Base-by-base conservation (phyloP, 192 early-diverging fungal species). In the Dispira simplex region DNA sequence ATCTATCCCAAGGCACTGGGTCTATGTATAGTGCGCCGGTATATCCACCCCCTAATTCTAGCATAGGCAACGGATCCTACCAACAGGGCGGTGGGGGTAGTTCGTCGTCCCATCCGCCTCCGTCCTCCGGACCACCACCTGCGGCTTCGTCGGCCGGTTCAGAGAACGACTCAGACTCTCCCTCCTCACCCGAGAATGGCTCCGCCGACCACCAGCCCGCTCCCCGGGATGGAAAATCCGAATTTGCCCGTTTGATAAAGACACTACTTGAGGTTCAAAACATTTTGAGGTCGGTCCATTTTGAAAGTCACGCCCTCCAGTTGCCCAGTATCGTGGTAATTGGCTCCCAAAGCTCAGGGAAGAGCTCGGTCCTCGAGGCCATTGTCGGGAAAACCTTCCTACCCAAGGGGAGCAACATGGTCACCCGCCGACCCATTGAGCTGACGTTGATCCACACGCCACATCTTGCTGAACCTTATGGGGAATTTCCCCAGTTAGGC, bases 221-320 rank as follows among this genome's bases (percentile, higher is more conserved):
- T 39, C 63, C 64, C 14, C 67, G 70, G 16, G 63, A 53, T 20
- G 74, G 82, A 18, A 70, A 72, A 10, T 68, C 71, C 46, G 79
- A 83, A 1, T 73, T 73, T 16, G 72, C 70, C 39, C 72, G 75
- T 65, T 68, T 98, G 63, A 98, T 93, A 13, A 92, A 90, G 67
- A 93, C 89, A 73, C 72, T 98, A 47, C 91, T 98, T 26, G 93
- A 98, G 71, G 86, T 98, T 39, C 84, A 95, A 57, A 95, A 88
- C 67, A 85, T 95, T 44, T 79, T 98, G 32, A 92, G 92, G 65
- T 86, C 86, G 3, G 87, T 98, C 64, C 79, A 90, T 64, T 82
- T 65, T 47, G 51, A 78, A 63, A 82, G 83, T 51, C 79, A 81
- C 49, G 84, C 85, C 11, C 78, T 97, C 48, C 85, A 82, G 64